Evolutionary conservation across 805 yeast species (phyloP), one percentile per base, ranked within the genome.

Genomic region (Yarrowia sp.): DNA sequence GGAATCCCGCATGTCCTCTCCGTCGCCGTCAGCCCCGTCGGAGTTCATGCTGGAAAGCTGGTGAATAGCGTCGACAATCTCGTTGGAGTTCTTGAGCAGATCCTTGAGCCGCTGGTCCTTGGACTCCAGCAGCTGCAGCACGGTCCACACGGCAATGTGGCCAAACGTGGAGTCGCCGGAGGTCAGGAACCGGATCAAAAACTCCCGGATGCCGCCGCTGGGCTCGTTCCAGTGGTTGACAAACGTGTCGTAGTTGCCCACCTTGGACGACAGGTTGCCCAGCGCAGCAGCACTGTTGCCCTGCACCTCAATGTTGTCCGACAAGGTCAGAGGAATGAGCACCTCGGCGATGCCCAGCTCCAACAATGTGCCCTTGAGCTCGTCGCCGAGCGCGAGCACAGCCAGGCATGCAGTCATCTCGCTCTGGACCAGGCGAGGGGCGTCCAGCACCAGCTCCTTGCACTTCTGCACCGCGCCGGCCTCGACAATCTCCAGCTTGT

Each of bases 251-350:
- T 93, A 93, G 74, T 91, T 93, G 74, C 85, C 86, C 45, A 94
- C 91, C 79, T 97, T 87, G 5, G 98, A 92, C 73, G 97, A 92
- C 74, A 95, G 82, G 77, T 95, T 95, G 40, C 99, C 99, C 73
- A 95, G 84, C 1, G 99, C 98, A 45, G 99, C 99, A 15, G 98
- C 99, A 1, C 97, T 90, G 79, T 95, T 95, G 69, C 99, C 99
- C 78, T 97, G 95, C 16, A 95, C 98, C 79, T 96, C 99, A 70
- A 92, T 90, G 77, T 92, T 92, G 69, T 85, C 85, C 52, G 96
- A 90, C 73, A 86, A 87, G 1, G 98, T 95, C 77, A 95, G 85
- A 43, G 99, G 99, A 70, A 95, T 88, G 72, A 95, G 84, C 45
- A 92, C 97, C 74, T 90, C 92, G 71, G 92, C 85, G 53, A 95